phyloP scores from a whole-genome alignment of 73 alveolate species.

The Stentor roeselii region DNA sequence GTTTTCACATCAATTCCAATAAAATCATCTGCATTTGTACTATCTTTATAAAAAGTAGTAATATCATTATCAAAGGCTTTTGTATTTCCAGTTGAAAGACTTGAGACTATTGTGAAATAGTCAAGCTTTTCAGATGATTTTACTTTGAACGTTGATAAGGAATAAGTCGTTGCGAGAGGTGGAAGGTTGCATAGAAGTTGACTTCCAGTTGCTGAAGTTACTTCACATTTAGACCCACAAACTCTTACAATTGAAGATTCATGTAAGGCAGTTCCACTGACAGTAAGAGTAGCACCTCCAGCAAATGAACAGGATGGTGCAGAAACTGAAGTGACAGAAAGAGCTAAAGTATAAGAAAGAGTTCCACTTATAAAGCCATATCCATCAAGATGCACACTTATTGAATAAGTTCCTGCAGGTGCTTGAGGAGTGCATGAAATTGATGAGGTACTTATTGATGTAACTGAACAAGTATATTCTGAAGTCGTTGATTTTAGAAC shows the following conservation, averaged over 20 bases:
- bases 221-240: background rate
- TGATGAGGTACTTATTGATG: background rate
- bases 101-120: background rate
- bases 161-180: background rate
- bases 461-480: background rate
- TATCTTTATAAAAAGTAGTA: background rate
- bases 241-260: background rate
- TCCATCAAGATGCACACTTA: background rate
- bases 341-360: background rate
- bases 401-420: slow-evolving; percentile 22
- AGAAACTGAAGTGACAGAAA: background rate
- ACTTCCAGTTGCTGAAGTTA: background rate
- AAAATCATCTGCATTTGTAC: background rate
- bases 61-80: background rate
- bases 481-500: background rate
- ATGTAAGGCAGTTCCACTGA: background rate
- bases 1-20: slow-evolving; percentile 3
- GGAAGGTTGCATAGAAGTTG: background rate
- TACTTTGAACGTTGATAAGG: background rate
- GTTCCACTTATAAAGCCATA: background rate
- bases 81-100: background rate
- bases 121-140: background rate
- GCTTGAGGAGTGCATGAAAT: background rate
- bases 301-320: background rate
- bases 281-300: background rate